These are phyloP conservation scores for Bassia scoparia DNA, from an alignment of 148 eudicot genomes.

Conservation along the genomic window DNA sequence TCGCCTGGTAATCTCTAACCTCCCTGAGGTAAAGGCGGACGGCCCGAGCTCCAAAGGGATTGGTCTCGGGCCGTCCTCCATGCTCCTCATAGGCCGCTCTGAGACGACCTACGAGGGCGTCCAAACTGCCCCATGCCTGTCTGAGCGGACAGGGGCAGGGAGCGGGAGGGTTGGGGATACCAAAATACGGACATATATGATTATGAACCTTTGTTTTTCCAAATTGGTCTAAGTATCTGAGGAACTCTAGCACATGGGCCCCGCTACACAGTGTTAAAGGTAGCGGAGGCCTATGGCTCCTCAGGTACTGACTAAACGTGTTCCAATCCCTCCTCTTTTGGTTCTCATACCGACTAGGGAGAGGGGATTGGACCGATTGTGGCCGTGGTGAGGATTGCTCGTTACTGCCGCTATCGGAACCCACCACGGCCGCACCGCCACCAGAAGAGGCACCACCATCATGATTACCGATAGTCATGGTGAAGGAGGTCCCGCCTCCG, in stretches of 20 bases:
- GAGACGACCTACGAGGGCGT: conserved; percentile 63
- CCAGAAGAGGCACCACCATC: neutral
- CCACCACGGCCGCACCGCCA: neutral
- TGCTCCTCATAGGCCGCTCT: conserved; percentile 59
- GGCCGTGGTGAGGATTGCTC: conserved; percentile 1
- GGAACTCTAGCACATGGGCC: conserved; percentile 64
- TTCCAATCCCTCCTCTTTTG: conserved; percentile 66
- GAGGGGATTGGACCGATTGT: neutral
- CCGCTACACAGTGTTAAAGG: conserved; percentile 46
- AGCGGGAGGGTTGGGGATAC: conserved; percentile 53
- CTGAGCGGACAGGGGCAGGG: conserved; percentile 66
- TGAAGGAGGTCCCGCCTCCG: neutral
- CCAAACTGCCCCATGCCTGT: conserved; percentile 69
- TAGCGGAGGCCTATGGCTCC: conserved; percentile 59
- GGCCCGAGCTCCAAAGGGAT: conserved; percentile 60
- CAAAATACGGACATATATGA: conserved; percentile 53
- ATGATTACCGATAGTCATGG: neutral
- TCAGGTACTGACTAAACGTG: conserved; percentile 56
- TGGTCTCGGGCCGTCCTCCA: conserved; percentile 53
- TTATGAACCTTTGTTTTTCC: conserved; percentile 61
- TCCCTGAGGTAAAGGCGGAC: conserved; percentile 57
- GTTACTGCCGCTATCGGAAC: neutral
- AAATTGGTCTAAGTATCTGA: conserved; percentile 57
- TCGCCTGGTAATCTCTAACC: conserved; percentile 58
- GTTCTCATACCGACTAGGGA: conserved; percentile 45